A percentile compares a stretch with the other conserved stretches of the same genome.
phyloP scores from a whole-genome alignment of 1,284 basidiomycete species.

The Naganishia albida region DNA sequence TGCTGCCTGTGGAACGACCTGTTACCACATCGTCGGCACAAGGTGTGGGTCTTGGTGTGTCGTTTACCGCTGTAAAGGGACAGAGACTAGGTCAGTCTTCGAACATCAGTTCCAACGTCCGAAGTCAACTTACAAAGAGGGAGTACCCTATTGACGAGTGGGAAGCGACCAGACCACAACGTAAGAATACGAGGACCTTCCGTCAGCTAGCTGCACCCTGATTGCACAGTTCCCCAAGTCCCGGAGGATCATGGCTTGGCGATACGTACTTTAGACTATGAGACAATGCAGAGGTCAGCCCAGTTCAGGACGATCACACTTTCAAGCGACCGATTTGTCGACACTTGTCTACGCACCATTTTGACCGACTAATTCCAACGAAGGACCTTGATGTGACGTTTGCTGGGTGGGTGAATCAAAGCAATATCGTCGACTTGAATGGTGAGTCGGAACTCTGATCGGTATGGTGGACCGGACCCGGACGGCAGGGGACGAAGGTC shows the following conservation, averaged over 20 bases:
- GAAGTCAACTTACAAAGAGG: slow-evolving; percentile 68
- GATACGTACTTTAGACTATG: slow-evolving; percentile 43
- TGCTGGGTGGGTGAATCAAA: slow-evolving; percentile 4
- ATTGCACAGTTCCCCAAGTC: slow-evolving; percentile 30
- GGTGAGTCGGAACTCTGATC: too few species aligned
- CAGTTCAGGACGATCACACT: neutral
- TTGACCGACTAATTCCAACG: slow-evolving; percentile 35
- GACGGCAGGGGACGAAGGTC: slow-evolving; percentile 6
- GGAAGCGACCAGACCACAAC: slow-evolving; percentile 67
- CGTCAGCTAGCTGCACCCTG: slow-evolving; percentile 44
- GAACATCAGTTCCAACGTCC: slow-evolving; percentile 18
- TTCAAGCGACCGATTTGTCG: neutral
- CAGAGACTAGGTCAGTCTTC: slow-evolving; percentile 3
- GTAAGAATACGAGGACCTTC: slow-evolving; percentile 52
- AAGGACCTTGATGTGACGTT: slow-evolving; percentile 26
- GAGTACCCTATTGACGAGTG: slow-evolving; percentile 68
- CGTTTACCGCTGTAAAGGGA: slow-evolving; percentile 69
- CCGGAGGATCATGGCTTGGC: slow-evolving; percentile 12
- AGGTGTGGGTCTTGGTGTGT: slow-evolving; percentile 97
- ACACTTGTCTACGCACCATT: slow-evolving; percentile 44
- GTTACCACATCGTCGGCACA: slow-evolving; percentile 91
- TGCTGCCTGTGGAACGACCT: slow-evolving; percentile 89
- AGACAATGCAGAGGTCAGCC: neutral
- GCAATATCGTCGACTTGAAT: neutral
- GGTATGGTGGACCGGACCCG: neutral